Evolutionary conservation across 2,329 filamentous ascomycete genomes (phyloP).

Genomic region (Dothistroma septosporum): DNA sequence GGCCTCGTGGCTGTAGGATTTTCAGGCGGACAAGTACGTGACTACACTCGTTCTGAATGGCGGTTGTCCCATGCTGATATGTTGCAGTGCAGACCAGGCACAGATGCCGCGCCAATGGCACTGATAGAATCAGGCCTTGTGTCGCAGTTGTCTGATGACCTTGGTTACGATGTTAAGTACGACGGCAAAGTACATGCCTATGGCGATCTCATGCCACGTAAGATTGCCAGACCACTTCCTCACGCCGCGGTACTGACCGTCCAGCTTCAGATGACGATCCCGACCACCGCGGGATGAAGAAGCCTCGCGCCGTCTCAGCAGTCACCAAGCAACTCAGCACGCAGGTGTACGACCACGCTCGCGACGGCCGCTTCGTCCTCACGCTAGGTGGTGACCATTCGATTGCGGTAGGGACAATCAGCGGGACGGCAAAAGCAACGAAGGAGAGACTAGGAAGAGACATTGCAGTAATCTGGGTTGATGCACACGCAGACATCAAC

Average conservation of each 20-base stretch:
- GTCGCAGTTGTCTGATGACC: constrained; percentile 73
- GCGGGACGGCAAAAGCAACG: constrained; percentile 79
- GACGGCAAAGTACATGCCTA: constrained; percentile 81
- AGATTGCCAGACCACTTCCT: background rate
- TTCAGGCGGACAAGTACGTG: constrained; percentile 81
- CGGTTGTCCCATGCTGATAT: constrained; percentile 7
- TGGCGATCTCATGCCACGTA: constrained; percentile 62
- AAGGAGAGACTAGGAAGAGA: constrained; percentile 77
- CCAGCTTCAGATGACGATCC: constrained; percentile 56
- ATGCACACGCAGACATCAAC: constrained; percentile 97
- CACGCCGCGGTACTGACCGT: background rate
- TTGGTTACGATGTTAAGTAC: constrained; percentile 83
- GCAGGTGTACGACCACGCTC: constrained; percentile 84
- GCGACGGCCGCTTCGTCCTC: constrained; percentile 77
- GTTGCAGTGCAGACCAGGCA: constrained; percentile 77
- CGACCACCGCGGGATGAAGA: constrained; percentile 88
- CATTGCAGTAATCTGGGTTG: constrained; percentile 96
- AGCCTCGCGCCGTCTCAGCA: constrained; percentile 76
- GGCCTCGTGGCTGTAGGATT: constrained; percentile 94
- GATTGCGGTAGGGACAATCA: constrained; percentile 90
- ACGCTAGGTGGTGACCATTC: constrained; percentile 95
- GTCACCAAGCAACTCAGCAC: constrained; percentile 75
- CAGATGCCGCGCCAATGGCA: constrained; percentile 84
- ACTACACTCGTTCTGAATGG: background rate
- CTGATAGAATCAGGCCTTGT: constrained; percentile 87